These are phyloP conservation scores for Yarrowia osloensis DNA, from an alignment of 805 yeast species.

Conservation along the genomic window DNA sequence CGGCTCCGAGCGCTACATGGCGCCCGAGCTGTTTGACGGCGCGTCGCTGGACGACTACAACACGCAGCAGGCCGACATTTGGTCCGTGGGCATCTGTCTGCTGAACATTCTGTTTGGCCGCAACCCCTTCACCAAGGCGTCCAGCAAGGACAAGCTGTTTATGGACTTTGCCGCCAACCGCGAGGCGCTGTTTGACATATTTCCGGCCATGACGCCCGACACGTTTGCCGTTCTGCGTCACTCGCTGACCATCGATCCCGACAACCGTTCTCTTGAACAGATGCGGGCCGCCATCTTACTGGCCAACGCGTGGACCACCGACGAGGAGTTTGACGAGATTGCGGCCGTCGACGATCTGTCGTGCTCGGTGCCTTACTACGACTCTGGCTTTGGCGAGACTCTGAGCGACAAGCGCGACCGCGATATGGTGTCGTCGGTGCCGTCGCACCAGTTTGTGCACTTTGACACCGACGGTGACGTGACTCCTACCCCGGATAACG, in stretches of 20 bases:
- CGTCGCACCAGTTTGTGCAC: conserved; percentile 25
- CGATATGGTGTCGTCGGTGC: conserved; percentile 8
- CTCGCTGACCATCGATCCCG: conserved; percentile 81
- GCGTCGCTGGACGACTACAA: conserved; percentile 53
- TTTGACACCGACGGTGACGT: conserved; percentile 17
- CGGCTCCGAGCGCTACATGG: conserved; percentile 92
- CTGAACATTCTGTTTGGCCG: conserved; percentile 84
- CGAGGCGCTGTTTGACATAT: conserved; percentile 88
- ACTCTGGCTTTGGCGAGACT: conserved; percentile 30
- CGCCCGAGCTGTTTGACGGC: conserved; percentile 83
- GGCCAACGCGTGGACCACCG: conserved; percentile 74
- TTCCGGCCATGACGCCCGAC: conserved; percentile 84
- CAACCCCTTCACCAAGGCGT: conserved; percentile 82
- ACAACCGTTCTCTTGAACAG: conserved; percentile 66
- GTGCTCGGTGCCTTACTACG: conserved; percentile 33
- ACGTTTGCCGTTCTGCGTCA: conserved; percentile 80
- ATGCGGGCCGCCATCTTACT: conserved; percentile 62
- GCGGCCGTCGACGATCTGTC: conserved; percentile 48
- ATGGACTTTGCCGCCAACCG: conserved; percentile 82
- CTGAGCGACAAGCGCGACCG: conserved; percentile 9
- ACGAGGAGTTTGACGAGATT: conserved; percentile 62
- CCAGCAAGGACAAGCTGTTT: conserved; percentile 77
- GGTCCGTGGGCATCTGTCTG: conserved; percentile 86
- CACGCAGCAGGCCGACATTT: conserved; percentile 79
- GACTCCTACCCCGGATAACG: conserved; percentile 14